These are phyloP conservation scores for Ogataea minuta DNA, from an alignment of 805 yeast genomes.

Conservation along the genomic window DNA sequence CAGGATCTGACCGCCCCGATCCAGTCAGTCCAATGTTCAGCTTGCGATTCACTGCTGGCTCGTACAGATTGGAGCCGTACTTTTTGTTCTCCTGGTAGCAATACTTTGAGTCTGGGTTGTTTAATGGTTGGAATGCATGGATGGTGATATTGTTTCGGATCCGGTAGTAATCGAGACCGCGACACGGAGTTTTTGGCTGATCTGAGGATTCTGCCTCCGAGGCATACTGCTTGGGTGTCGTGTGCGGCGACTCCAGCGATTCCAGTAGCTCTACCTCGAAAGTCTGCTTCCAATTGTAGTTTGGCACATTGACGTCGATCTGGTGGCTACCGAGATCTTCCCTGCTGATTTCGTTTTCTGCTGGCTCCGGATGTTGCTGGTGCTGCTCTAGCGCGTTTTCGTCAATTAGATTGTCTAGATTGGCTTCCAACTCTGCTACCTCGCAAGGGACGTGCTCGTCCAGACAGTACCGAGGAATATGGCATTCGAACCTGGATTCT, in stretches of 20 bases:
- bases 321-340: neutral
- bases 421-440: conserved; percentile 1
- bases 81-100: conserved; percentile 22
- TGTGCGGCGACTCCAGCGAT: conserved; percentile 5
- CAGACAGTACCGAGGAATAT: conserved; percentile 14
- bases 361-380: neutral
- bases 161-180: conserved; percentile 16
- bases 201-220: neutral
- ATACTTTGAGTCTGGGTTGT: conserved; percentile 6
- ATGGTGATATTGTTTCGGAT: conserved; percentile 16
- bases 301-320: neutral
- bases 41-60: conserved; percentile 26
- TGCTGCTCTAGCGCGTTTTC: conserved; percentile 1
- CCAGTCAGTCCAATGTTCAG: neutral
- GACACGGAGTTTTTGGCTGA: conserved; percentile 14
- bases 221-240: conserved; percentile 2
- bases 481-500: conserved; percentile 6
- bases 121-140: conserved; percentile 12
- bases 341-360: neutral
- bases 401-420: conserved; percentile 5
- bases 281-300: conserved; percentile 15
- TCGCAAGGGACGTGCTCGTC: conserved; percentile 6
- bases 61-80: conserved; percentile 17
- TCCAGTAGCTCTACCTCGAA: conserved; percentile 4
- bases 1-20: neutral